phyloP scores from a whole-genome alignment of 306 rosid genomes.

The Pueraria montana region DNA sequence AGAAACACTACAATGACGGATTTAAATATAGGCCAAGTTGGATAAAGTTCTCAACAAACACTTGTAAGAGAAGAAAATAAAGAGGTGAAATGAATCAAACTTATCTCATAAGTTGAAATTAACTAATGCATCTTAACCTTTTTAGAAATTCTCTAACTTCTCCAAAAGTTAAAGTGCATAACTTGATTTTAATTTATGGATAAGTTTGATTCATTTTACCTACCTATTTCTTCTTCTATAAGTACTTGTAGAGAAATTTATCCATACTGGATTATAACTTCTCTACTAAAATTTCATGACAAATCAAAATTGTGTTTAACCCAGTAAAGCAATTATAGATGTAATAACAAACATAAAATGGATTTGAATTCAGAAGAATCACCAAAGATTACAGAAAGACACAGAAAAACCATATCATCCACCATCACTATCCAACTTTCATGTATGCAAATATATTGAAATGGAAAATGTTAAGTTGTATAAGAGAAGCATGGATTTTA shows the following conservation, averaged over 20 bases:
- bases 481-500: conserved; percentile 15
- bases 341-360: not conserved
- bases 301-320: conserved; percentile 25
- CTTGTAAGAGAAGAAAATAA: not conserved
- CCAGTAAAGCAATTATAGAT: not conserved
- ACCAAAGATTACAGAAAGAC: conserved; percentile 21
- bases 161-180: too few species aligned
- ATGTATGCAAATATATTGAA: conserved; percentile 39
- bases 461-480: not conserved
- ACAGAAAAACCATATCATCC: conserved; percentile 27
- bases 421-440: conserved; percentile 27
- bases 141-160: not conserved
- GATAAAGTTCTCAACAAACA: not conserved
- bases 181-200: too few species aligned
- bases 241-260: not conserved
- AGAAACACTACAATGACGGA: not conserved
- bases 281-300: not conserved
- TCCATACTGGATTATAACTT: not conserved
- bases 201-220: not conserved
- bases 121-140: not conserved
- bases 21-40: not conserved
- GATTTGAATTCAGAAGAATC: not conserved
- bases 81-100: not conserved
- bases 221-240: not conserved
- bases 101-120: not conserved